Evolutionary conservation across 2,329 filamentous ascomycete species (phyloP).

Genomic region (Tolypocladium album): DNA sequence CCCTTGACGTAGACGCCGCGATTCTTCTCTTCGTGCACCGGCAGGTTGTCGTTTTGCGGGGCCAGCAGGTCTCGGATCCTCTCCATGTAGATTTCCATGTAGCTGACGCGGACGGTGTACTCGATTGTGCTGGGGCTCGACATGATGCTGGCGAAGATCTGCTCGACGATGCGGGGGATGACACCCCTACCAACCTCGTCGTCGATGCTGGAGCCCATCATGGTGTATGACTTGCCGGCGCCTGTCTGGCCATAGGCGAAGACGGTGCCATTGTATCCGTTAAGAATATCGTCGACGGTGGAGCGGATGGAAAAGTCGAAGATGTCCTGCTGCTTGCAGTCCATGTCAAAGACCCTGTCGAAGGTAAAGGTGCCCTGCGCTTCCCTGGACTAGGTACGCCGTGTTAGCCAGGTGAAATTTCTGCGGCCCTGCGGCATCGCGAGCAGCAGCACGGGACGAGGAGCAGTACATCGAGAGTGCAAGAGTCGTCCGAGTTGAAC

Average conservation of each 20-base stretch:
- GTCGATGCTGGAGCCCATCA: conserved; percentile 75
- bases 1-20: conserved; percentile 95
- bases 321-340: conserved; percentile 80
- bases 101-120: conserved; percentile 96
- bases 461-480: conserved; percentile 65
- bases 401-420: conserved; percentile 11
- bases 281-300: conserved; percentile 95
- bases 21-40: conserved; percentile 96
- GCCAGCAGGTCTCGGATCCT: conserved; percentile 86
- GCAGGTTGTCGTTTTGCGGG: conserved; percentile 90
- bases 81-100: conserved; percentile 99
- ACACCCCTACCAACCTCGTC: conserved; percentile 83
- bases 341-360: conserved; percentile 94
- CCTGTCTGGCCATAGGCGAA: conserved; percentile 98
- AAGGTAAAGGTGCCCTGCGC: conserved; percentile 85
- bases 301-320: conserved; percentile 96
- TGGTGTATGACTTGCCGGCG: conserved; percentile 97
- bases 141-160: conserved; percentile 94
- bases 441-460: not conserved
- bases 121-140: conserved; percentile 88
- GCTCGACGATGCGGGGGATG: conserved; percentile 92
- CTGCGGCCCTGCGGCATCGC: not conserved
- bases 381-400: conserved; percentile 59
- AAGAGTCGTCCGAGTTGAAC: conserved; percentile 85
- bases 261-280: conserved; percentile 98